Evolutionary conservation across 2,329 filamentous ascomycete species (phyloP), one percentile per base, ranked within the genome.

Genomic region (Thielaviopsis musarum): DNA sequence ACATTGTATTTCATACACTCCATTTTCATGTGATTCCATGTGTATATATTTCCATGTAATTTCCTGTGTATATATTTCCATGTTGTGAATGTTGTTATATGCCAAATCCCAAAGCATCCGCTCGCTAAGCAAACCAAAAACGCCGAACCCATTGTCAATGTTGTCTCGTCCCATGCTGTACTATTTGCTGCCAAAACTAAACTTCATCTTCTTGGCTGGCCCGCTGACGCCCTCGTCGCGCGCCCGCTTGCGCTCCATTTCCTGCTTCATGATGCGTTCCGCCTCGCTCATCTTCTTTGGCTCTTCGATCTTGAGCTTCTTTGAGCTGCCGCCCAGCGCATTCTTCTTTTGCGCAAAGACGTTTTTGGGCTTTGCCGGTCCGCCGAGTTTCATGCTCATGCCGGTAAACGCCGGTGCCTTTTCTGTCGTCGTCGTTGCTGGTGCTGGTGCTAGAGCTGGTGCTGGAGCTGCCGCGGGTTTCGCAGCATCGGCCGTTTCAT

Each of bases 201-300:
- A 62, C 54, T 62, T 62, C 60, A 62, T 62, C 65, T 77, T 80
- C 71, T 84, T 83, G 55, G 54, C 34, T 3, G 61, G 55, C 57
- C 71, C 70, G 57, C 75, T 74, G 0, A 76, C 76, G 1, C 69
- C 70, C 3, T 68, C 68, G 10, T 75, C 77, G 54, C 80, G 74
- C 38, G 75, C 71, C 59, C 84, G 76, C 68, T 89, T 90, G 64
- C 78, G 76, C 65, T 89, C 85, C 70, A 88, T 77, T 67, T 91
- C 87, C 65, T 87, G 85, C 70, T 85, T 88, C 90, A 95, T 95
- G 66, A 93, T 94, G 58, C 85, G 79, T 71, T 91, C 89, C 2
- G 84, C 85, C 68, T 94, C 88, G 66, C 87, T 91, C 80, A 95
- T 91, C 66, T 87, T 93, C 75, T 87, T 89, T 1, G 82, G 83